Evolutionary conservation across 306 rosid genomes (phyloP).

Genomic region (Boehmeria nivea): DNA sequence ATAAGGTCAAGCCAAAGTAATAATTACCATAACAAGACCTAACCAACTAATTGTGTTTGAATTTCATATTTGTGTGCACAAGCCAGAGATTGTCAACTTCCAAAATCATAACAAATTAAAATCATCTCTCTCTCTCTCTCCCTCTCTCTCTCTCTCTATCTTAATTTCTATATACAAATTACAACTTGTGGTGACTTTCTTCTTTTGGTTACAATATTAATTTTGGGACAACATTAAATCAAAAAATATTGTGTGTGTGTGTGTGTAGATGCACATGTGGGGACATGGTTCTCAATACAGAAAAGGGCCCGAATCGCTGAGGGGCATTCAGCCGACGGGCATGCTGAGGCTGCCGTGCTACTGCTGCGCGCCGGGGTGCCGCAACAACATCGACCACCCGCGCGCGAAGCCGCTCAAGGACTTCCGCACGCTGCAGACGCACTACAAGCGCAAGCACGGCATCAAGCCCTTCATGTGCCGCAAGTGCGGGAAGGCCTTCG

Average conservation of each 20-base stretch:
- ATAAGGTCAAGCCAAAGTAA: too few species aligned
- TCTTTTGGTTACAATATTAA: too few species aligned
- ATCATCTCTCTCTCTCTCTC: background rate
- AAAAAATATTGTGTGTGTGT: too few species aligned
- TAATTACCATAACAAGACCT: too few species aligned
- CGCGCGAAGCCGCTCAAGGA: constrained; percentile 86
- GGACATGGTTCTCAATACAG: constrained; percentile 98
- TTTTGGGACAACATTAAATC: too few species aligned
- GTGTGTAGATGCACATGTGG: constrained; percentile 97
- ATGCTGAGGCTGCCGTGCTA: constrained; percentile 95
- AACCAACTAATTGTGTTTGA: too few species aligned
- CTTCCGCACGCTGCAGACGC: constrained; percentile 94
- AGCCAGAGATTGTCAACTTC: too few species aligned
- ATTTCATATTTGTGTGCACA: too few species aligned
- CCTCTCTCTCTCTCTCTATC: too few species aligned
- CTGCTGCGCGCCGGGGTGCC: constrained; percentile 90
- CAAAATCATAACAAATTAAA: too few species aligned
- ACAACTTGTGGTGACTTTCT: too few species aligned
- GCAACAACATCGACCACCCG: constrained; percentile 94
- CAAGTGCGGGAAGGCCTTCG: constrained; percentile 92
- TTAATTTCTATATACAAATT: too few species aligned
- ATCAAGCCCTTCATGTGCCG: constrained; percentile 94
- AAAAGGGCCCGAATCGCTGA: constrained; percentile 93
- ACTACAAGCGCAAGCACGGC: constrained; percentile 95
- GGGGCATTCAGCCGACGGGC: constrained; percentile 96